These are phyloP conservation scores for Aureobasidium sp. DNA, from an alignment of 2,329 filamentous ascomycete species.

Conservation along the genomic window DNA sequence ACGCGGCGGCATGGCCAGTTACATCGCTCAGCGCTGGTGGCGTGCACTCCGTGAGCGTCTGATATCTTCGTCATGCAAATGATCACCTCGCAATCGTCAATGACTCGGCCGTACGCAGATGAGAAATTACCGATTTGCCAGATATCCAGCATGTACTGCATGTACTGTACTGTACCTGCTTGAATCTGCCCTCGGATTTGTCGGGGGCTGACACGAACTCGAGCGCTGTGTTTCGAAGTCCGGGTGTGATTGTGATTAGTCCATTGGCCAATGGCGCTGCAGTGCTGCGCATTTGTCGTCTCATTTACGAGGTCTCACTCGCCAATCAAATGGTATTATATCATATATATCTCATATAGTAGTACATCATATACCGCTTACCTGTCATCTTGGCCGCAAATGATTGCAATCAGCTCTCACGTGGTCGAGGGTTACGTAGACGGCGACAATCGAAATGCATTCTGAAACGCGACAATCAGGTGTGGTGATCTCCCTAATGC, in stretches of 20 bases:
- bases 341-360: slow-evolving; percentile 6
- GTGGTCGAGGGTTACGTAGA: slow-evolving; percentile 4
- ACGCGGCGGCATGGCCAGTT: not conserved
- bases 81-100: slow-evolving; percentile 9
- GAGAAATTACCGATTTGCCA: slow-evolving; percentile 2
- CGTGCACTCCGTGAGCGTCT: not conserved
- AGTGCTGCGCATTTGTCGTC: not conserved
- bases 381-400: slow-evolving; percentile 9
- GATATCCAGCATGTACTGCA: not conserved
- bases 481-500: not conserved
- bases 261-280: not conserved
- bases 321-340: not conserved
- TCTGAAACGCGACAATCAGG: slow-evolving; percentile 1
- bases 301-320: not conserved
- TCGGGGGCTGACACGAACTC: not conserved
- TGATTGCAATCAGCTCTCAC: not conserved
- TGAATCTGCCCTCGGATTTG: not conserved
- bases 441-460: not conserved
- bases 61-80: slow-evolving; percentile 3
- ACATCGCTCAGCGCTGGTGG: not conserved
- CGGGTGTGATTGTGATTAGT: slow-evolving; percentile 10
- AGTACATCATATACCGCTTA: slow-evolving; percentile 7
- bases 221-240: not conserved
- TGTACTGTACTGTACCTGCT: slow-evolving; percentile 3
- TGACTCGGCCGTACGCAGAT: slow-evolving; percentile 10